Evolutionary conservation across 768 basidiomycete species (phyloP).

Genomic region (Leucocoprinus sp.): DNA sequence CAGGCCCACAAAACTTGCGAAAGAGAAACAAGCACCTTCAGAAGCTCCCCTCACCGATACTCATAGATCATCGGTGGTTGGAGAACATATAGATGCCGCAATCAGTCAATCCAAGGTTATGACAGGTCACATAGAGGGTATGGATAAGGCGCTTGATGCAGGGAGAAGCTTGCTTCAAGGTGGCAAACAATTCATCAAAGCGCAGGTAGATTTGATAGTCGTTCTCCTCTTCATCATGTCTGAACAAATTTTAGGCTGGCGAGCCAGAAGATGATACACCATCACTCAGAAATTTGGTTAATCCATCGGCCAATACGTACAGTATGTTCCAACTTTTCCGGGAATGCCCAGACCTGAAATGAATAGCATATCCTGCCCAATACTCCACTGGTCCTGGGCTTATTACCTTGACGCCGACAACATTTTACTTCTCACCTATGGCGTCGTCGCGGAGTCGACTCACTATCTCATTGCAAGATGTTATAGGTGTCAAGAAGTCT

Average conservation of each 20-base stretch:
- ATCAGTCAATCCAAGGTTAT: not conserved
- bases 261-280: not conserved
- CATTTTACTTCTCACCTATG: constrained; percentile 49
- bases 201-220: not conserved
- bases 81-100: not conserved
- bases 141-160: constrained; percentile 3
- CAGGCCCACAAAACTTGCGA: constrained; percentile 21
- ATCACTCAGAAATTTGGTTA: not conserved
- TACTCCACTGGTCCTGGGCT: constrained; percentile 46
- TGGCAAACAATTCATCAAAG: constrained; percentile 3
- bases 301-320: not conserved
- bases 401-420: constrained; percentile 44
- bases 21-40: not conserved
- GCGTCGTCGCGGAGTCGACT: constrained; percentile 36
- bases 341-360: not conserved
- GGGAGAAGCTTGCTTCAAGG: not conserved
- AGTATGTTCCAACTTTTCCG: not conserved
- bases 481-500: constrained; percentile 52
- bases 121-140: not conserved
- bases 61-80: not conserved
- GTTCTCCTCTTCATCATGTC: not conserved
- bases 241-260: not conserved
- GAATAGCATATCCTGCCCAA: constrained; percentile 53
- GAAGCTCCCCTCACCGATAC: not conserved
- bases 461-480: constrained; percentile 33